Evolutionary conservation across 2,329 filamentous ascomycete species (phyloP), one percentile per base, ranked within the genome.

Genomic region (Hysterium pulicare): DNA sequence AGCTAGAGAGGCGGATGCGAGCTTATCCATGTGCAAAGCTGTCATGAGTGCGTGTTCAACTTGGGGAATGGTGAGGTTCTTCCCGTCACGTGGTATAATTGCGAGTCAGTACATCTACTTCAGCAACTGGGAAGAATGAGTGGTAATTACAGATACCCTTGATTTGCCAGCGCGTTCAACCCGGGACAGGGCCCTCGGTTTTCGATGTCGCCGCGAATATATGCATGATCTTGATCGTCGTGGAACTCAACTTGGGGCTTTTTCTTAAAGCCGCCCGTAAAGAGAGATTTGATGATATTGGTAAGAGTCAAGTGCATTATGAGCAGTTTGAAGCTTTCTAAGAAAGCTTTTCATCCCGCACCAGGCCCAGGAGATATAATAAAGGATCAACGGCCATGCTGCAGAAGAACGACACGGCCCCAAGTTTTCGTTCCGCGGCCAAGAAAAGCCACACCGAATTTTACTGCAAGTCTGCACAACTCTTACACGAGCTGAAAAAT

Each of bases 11-110:
- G 50, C 48, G 11, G 60, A 57, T 6, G 53, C 40, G 4, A 53
- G 48, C 24, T 44, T 49, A 15, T 46, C 45, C 51, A 56, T 51
- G 42, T 61, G 54, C 8, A 59, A 23, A 8, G 45, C 50, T 21
- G 47, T 48, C 50, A 59, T 50, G 13, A 62, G 39, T 1, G 58
- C 62, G n/a, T 51, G 47, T 41, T 64, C 53, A 26, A 66, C 53
- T 40, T 55, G 53, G 13, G 53, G 30, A n/a, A 59, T 34, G 7
- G 56, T 62, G 37, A 64, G 55, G 44, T 58, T 55, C 28, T 54
- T 62, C 10, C 61, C 61, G 51, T 64, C 54, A n/a, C 61, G 58
- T 13, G 62, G 58, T 5, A 60, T 64, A 26, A 9, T 17, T n/a
- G 20, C 2, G 23, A 10, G 2, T 8, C 11, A 23, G 16, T 42